Evolutionary conservation across 2,329 filamentous ascomycete species (phyloP), one percentile per base, ranked within the genome.

Genomic region (Hypoxylon sp.): DNA sequence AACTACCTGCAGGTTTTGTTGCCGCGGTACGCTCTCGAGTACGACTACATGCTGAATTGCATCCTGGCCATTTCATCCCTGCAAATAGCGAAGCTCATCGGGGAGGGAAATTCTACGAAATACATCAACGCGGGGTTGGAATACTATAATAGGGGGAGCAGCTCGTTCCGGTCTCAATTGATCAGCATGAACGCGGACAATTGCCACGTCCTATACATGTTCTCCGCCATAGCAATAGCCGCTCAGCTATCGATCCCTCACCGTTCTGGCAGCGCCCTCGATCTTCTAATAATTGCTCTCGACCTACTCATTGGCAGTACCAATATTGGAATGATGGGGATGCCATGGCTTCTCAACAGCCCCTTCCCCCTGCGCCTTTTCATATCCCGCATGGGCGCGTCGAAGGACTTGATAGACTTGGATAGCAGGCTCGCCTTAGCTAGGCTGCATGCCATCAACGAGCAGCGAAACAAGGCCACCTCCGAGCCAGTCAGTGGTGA

Each of bases 11-110:
- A 78, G 25, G 61, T 66, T 0, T 59, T 76, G 6, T 61, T 82
- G 27, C 75, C 79, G 5, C 74, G 76, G 2, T 71, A 76, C 64
- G 77, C 75, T 0, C 73, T 82, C n/a, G 72, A 75, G n/a, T 72
- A 81, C 34, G 75, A 78, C 29, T 82, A 78, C 57, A 71, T 82
- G 46, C 67, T 82, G 1, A 74, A 81, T 32, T 78, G 78, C 56
- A 73, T 81, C 32, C 63, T 81, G 41, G 74, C 78, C 2, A 73
- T 78, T 1, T 72, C 78, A 5, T 75, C 77, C 2, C 67, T 80
- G 21, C 77, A 81, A 19, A 71, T 79, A 52, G 74, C 75, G 19
- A 70, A 68, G 25, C 67, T 69, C 8, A 30, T 59, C 6, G 46
- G 65, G 2, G 65, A 69, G 30, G 9, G 51, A 8, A 67, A 74